A percentile compares a stretch with the other conserved stretches of the same genome.
These are phyloP conservation scores for Skeletonema costatum DNA, from an alignment of 108 stramenopile species.

Conservation along the genomic window DNA sequence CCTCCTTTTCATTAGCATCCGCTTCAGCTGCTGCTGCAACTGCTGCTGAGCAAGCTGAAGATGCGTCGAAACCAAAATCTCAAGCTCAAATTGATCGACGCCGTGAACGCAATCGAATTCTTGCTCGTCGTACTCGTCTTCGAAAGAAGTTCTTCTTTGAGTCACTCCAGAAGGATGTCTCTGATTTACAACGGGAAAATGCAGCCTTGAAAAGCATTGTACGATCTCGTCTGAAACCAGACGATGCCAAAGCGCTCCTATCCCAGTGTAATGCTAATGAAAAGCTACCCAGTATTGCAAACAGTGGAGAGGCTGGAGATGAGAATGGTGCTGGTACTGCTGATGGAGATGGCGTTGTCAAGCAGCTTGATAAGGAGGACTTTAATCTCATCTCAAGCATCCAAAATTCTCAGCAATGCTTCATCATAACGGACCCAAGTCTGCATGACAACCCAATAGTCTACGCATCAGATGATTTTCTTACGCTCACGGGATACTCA, in stretches of 20 bases:
- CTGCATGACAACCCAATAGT: constrained; percentile 96
- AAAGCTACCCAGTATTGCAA: constrained; percentile 58
- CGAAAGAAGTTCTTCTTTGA: constrained; percentile 99
- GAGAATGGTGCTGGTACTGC: constrained; percentile 36
- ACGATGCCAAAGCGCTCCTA: constrained; percentile 53
- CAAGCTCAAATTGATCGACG: constrained; percentile 90
- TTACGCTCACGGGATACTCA: constrained; percentile 93
- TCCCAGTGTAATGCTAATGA: constrained; percentile 68
- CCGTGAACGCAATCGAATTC: constrained; percentile 94
- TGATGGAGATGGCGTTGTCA: constrained; percentile 15
- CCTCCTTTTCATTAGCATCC: not conserved
- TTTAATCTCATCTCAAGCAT: constrained; percentile 89
- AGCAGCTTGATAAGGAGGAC: constrained; percentile 79
- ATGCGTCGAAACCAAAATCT: constrained; percentile 55
- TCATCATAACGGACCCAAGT: constrained; percentile 95
- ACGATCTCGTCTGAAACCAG: constrained; percentile 52
- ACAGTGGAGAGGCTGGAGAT: constrained; percentile 44
- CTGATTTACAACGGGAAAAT: constrained; percentile 85
- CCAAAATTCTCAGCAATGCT: constrained; percentile 91
- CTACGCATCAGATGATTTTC: constrained; percentile 87
- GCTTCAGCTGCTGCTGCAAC: not conserved
- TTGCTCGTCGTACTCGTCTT: constrained; percentile 93
- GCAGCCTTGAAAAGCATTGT: constrained; percentile 77
- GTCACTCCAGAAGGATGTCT: constrained; percentile 89
- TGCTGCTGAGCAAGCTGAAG: constrained; percentile 13